These are phyloP conservation scores for Eucalyptus polyanthemos DNA, from an alignment of 345 rosid species.

Conservation along the genomic window DNA sequence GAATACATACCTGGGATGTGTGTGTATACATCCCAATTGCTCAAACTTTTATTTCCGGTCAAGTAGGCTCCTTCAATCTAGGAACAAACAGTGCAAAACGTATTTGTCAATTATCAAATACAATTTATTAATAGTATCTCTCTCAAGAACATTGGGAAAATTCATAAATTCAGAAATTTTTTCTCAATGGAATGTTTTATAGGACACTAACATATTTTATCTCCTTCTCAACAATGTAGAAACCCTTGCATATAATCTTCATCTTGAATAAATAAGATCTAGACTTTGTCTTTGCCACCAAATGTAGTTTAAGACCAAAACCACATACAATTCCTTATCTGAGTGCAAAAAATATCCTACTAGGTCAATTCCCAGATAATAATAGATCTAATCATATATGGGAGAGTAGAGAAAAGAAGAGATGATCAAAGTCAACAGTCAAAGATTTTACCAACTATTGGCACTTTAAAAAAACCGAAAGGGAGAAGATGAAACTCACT, in stretches of 20 bases:
- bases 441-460: not conserved
- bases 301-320: not conserved
- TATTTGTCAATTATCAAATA: not conserved
- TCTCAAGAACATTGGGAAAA: not conserved
- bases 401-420: not conserved
- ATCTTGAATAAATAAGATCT: not conserved
- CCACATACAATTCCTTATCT: not conserved
- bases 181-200: not conserved
- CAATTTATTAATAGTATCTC: not conserved
- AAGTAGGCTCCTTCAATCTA: conserved; percentile 17
- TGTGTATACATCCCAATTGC: conserved; percentile 14
- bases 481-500: not conserved
- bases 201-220: not conserved
- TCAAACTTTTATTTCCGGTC: conserved; percentile 2
- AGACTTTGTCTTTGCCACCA: not conserved
- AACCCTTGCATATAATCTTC: not conserved
- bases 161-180: not conserved
- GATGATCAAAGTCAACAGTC: not conserved
- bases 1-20: conserved; percentile 1
- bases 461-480: not conserved
- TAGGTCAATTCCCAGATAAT: not conserved
- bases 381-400: not conserved
- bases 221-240: not conserved
- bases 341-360: not conserved
- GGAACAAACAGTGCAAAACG: not conserved